Evolutionary conservation across 257 asterid species (phyloP), one percentile per base, ranked within the genome.

Genomic region (Jacaranda mimosifolia): DNA sequence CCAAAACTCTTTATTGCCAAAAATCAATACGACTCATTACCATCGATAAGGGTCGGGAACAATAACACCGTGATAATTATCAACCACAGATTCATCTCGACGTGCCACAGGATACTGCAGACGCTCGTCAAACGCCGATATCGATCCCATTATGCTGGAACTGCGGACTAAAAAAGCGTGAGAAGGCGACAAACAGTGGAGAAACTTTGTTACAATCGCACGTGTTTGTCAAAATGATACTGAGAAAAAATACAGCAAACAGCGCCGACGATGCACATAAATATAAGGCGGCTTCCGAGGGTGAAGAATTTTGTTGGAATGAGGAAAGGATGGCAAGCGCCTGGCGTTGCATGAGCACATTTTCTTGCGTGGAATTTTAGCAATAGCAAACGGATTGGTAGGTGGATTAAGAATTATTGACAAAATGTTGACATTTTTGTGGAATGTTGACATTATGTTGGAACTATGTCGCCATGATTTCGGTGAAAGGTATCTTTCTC

Each of bases 21-120:
- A 26, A 21, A 13, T 42, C 7, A 6, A 14, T 43, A 51, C 19
- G 51, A 8, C 8, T 26, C 12, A 5, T 59, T 85, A 92, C 97
- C 97, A 92, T 84, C 95, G 86, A 74, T 92, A 92, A 70, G 97
- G 97, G 68, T 92, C 97, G 14, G 86, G 76, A 52, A 92, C 78
- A 55, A 19, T 5, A 6, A 86, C 85, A 3, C 94, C 97, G 18
- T 92, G 97, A 80, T 92, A 92, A 39, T 83, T 59, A 77, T 92
- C 97, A 19, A 81, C 80, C 15, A 92, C 91, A 10, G 84, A 89
- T n/a, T 82, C 95, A 26, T 91, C 95, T 1, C 97, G 88, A 17
- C 88, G 89, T 73, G 91, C 87, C 4, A 59, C 11, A 0, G 97
- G 97, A 68, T 90, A 92, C 15, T 76, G 62, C 52, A 79, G 56